Evolutionary conservation across 495 filamentous ascomycete genomes (phyloP), one percentile per base, ranked within the genome.

Genomic region (Hapsidospora chrysogenum): DNA sequence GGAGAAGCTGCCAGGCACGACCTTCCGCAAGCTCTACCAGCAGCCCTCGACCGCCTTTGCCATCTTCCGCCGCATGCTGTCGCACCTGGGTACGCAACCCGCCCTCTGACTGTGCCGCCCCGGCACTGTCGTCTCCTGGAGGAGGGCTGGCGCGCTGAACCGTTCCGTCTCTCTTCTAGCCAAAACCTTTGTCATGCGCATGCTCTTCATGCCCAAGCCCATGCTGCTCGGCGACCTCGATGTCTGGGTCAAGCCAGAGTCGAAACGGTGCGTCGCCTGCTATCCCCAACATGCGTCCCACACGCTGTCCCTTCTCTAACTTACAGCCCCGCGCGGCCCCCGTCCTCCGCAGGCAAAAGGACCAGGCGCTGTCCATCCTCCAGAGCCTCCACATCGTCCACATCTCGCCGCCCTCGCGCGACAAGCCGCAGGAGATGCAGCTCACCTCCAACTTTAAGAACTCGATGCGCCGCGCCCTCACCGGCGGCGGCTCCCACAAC

Each of bases 21-120:
- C 77, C 16, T 92, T 94, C 53, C 67, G 68, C 43, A 76, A 78
- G 56, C 66, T 97, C 7, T 97, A 97, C 66, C 80, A 85, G 61
- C 85, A 94, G 65, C 89, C 89, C 9, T 92, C 85, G 6, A 92
- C 92, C 3, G 78, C 84, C 18, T 74, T 97, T 28, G 92, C 89
- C 34, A 86, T 97, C 44, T 96, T 95, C 56, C 74, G 92, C 43
- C 85, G 89, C 58, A 94, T 96, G 85, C 69, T 96, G 37, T 81
- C 92, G 40, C 81, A 86, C 39, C 57, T 94, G 35, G 84, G 84
- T 87, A 68, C 46, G 63, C 49, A 7, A 26, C 17, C 35, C 26
- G 28, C 31, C 18, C 18, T 7, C 28, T 16, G n/a, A n/a, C n/a
- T n/a, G 17, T 31, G 2, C 19, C 7, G 15, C 20, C 7, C 9